phyloP scores from a whole-genome alignment of 2,329 filamentous ascomycete genomes.

The Dothidotthia symphoricarpi region DNA sequence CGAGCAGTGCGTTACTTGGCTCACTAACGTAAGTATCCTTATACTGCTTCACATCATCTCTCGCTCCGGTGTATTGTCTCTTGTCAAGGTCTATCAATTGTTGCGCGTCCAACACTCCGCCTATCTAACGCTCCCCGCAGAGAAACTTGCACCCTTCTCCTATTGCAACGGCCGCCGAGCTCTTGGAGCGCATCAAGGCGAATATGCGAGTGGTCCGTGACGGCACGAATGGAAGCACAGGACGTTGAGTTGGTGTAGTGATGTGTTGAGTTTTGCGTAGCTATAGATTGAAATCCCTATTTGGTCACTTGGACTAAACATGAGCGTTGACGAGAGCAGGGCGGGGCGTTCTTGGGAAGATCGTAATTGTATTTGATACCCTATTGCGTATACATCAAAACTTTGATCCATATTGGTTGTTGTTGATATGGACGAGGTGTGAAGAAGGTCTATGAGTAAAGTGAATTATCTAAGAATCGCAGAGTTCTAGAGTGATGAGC shows the following conservation, averaged over 20 bases:
- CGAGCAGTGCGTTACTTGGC: conserved; percentile 77
- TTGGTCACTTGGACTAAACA: background rate
- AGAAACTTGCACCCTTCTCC: conserved; percentile 62
- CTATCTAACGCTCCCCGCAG: conserved; percentile 42
- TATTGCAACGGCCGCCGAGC: conserved; percentile 60
- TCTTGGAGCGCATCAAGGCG: conserved; percentile 67
- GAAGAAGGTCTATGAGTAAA: no score
- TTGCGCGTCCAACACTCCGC: background rate
- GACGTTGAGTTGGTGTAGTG: conserved; percentile 1
- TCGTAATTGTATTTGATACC: conserved; percentile 3
- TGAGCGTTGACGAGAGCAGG: no score
- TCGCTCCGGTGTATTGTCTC: no score
- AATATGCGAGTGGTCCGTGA: conserved; percentile 55
- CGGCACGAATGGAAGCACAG: conserved; percentile 1
- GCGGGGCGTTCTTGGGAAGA: background rate
- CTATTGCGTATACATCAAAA: background rate
- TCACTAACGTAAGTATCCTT: conserved; percentile 65
- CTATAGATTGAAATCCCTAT: background rate
- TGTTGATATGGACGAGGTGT: no score
- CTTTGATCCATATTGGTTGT: no score
- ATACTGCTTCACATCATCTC: background rate
- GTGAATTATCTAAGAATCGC: no score
- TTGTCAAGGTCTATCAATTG: no score
- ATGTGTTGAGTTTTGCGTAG: background rate
- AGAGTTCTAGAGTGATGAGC: no score